Evolutionary conservation across 179 eudicot species (phyloP).

Genomic region (Camellia oleifera): DNA sequence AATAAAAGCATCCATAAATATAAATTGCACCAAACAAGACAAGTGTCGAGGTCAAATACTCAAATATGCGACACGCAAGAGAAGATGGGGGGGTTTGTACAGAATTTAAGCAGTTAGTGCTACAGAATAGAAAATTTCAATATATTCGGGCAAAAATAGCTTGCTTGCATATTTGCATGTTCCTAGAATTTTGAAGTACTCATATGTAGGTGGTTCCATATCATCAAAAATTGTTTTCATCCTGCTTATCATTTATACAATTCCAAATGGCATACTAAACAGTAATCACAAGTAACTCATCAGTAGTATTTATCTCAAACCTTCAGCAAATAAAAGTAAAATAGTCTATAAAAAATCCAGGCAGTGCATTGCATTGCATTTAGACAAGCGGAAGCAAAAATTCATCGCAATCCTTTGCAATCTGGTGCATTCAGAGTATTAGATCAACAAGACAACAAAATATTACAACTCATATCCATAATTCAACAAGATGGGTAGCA

Average conservation of each 20-base stretch:
- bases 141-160: no score
- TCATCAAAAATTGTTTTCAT: not conserved
- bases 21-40: no score
- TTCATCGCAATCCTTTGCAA: not conserved
- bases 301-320: not conserved
- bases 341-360: not conserved
- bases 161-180: no score
- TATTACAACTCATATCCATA: constrained; percentile 14
- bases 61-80: no score
- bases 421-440: not conserved
- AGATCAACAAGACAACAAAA: constrained; percentile 13
- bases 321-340: not conserved
- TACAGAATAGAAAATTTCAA: no score
- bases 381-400: not conserved
- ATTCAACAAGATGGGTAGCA: constrained; percentile 3
- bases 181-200: no score
- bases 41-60: no score
- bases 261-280: not conserved
- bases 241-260: not conserved
- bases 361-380: not conserved
- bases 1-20: no score
- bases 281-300: not conserved
- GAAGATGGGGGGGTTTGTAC: no score
- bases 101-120: no score
- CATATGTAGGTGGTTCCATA: no score